Evolutionary conservation across 495 filamentous ascomycete species (phyloP), one percentile per base, ranked within the genome.

Genomic region (Chaetomidium leptoderma): DNA sequence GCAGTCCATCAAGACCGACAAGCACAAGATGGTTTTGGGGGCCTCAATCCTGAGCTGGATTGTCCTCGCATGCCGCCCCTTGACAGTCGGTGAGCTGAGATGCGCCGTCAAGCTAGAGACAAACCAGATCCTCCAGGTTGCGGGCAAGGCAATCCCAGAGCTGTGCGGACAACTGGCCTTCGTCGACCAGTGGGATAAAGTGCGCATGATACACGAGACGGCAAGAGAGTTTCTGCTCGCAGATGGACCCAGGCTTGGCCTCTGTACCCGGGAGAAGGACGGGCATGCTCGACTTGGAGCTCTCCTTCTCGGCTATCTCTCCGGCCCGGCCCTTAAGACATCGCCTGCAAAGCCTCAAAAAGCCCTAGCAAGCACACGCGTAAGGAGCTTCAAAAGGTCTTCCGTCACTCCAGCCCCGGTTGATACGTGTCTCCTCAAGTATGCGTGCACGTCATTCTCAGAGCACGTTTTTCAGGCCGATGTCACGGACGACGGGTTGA

Each of bases 191-290:
- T 27, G 47, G 2, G 49, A 42, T 17, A 66, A 33, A 14, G 64
- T 69, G 9, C 64, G 69, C 4, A 33, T 73, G 21, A 60, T 73
- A 14, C 70, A 73, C 53, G 70, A 66, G 23, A 74, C 72, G 1
- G 70, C 59, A 10, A 58, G 65, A 16, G 67, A 70, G 21, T 74
- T 74, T 51, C 55, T 74, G n/a, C 23, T 66, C 21, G 27, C 44
- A 1, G 57, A 63, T 1, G 33, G 26, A 39, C 49, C 55, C 26
- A 43, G 53, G 5, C 57, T 53, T 6, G 46, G 56, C 19, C 53
- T 68, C 4, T 57, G 46, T n/a, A 33, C 70, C 0, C 16, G 55
- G 21, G 46, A 51, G 52, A 53, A 44, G 42, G 30, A 58, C 10
- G 58, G 51, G 19, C 70, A 73, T 43, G 59, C 63, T 9, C 51